A percentile compares a stretch with the other conserved stretches of the same genome.
Conservation (phyloP, 1,284 basidiomycete species). For the Amylostereum chailletii region DNA sequence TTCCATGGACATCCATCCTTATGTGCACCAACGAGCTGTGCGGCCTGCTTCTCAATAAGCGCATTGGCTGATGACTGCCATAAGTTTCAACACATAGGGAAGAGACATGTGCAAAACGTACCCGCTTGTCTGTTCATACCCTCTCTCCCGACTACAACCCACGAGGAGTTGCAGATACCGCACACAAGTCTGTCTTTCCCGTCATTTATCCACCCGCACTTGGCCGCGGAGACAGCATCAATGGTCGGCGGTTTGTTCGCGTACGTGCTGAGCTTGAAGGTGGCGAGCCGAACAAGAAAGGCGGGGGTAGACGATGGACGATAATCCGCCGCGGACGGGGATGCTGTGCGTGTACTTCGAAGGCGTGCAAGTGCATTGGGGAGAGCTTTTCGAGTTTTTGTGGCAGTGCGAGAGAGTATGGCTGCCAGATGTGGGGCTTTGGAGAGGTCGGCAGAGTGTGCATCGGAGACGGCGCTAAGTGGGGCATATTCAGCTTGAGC, state of each 20-base stretch:
- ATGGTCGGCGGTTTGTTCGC: conserved; percentile 64
- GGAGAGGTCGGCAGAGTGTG: conserved; percentile 25
- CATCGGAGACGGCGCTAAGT: conserved; percentile 12
- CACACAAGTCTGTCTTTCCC: conserved; percentile 70
- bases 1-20: conserved; percentile 79
- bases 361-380: conserved; percentile 20
- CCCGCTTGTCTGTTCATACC: conserved; percentile 67
- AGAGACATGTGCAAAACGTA: conserved; percentile 29
- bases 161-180: conserved; percentile 58
- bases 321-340: conserved; percentile 41
- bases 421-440: conserved; percentile 63
- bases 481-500: conserved; percentile 1
- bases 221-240: conserved; percentile 69
- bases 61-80: conserved; percentile 37
- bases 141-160: conserved; percentile 59
- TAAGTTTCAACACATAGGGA: neutral
- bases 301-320: conserved; percentile 66
- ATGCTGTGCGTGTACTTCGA: conserved; percentile 24
- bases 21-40: conserved; percentile 56
- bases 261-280: conserved; percentile 71
- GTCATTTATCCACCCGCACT: conserved; percentile 72
- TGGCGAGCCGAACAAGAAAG: conserved; percentile 62
- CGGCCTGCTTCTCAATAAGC: conserved; percentile 63
- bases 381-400: conserved; percentile 43
- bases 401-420: conserved; percentile 54